Evolutionary conservation across 2,329 filamentous ascomycete species (phyloP), one percentile per base, ranked within the genome.

Genomic region (Graphilbum ipis-grandicollis): DNA sequence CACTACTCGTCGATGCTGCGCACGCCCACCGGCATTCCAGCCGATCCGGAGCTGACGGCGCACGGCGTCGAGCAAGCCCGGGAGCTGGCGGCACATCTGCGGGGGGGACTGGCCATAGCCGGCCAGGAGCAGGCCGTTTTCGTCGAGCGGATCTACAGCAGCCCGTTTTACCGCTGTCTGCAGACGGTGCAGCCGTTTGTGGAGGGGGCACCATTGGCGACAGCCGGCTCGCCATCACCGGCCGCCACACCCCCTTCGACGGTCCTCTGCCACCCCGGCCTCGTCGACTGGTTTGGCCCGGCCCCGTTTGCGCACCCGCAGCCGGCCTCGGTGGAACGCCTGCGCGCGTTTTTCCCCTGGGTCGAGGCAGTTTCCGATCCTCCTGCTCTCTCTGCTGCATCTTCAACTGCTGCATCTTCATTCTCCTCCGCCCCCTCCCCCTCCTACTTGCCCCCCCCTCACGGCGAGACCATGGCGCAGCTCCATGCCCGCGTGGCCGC

Each of bases 221-320:
- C n/a, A 13, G 30, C 30, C 30, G 31, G 21, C 18, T n/a, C 35
- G 15, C 7, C 32, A n/a, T 13, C 21, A 10, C 5, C 21, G 21
- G 21, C 21, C 21, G 21, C 19, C 35, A 34, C 18, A 22, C 10
- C 15, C 12, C 13, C 34, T 13, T 38, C 47, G 14, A 56, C 50
- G 29, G 66, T 76, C 42, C 62, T 67, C 26, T 66, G 63, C 34
- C 72, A 77, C 47, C 57, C 62, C 39, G 71, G 70, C 12, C 48
- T 75, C 29, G 78, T 82, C 42, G 90, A 98, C 61, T 96, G 90
- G 79, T 96, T 90, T 54, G 90, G 90, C 19, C 66, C 73, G 34
- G 84, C 86, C 14, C 74, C 75, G 41, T 94, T 93, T 56, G 68
- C 80, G 38, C 90, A 96, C 50, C 90, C 90, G 1, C 65, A 68